Base-by-base conservation (phyloP, 2,329 filamentous ascomycete species). In the Alternaria metachromatica region DNA sequence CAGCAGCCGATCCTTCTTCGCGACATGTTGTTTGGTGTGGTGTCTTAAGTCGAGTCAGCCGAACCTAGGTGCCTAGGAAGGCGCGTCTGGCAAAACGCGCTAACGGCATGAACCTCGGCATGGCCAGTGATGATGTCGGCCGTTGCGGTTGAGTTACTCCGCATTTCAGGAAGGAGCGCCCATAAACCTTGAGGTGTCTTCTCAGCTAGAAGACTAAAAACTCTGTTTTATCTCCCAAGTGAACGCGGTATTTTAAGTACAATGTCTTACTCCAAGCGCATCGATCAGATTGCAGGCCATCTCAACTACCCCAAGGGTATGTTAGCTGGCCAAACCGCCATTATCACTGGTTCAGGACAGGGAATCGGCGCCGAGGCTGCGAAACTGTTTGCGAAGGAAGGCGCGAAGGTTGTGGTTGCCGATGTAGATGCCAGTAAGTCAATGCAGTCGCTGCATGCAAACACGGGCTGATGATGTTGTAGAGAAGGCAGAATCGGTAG, bases 291-390 rank as follows among this genome's bases (percentile, higher is more conserved):
- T 72, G 87, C 90, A 41, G 86, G 86, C 65, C 93, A 96, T 80
- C 87, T 97, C 73, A 94, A 93, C 83, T 95, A 90, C 82, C 92
- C 93, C 41, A 87, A 88, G 76, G 93, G 93, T 62, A 84, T 97
- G 79, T 87, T 97, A 58, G 87, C 87, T 28, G 91, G 91, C 56
- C 93, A 97, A 78, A 88, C 91, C 15, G 93, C 93, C 74, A 96
- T 97, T 79, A 91, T 97, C 78, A 97, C 94, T 3, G 93, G 93
- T 48, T 89, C 90, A 18, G 93, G 92, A 9, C 93, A 96, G 79
- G 94, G 94, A 63, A 97, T 97, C 78, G 94, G 93, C 23, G 94
- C 93, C 26, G 94, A 97, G 82, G 86, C 90, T 30, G 93, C 93
- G 8, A 86, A 89, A 10, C 82, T 96, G 4, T 96, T 97, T 74